Evolutionary conservation across 495 filamentous ascomycete genomes (phyloP), one percentile per base, ranked within the genome.

Genomic region (Podospora sp.): DNA sequence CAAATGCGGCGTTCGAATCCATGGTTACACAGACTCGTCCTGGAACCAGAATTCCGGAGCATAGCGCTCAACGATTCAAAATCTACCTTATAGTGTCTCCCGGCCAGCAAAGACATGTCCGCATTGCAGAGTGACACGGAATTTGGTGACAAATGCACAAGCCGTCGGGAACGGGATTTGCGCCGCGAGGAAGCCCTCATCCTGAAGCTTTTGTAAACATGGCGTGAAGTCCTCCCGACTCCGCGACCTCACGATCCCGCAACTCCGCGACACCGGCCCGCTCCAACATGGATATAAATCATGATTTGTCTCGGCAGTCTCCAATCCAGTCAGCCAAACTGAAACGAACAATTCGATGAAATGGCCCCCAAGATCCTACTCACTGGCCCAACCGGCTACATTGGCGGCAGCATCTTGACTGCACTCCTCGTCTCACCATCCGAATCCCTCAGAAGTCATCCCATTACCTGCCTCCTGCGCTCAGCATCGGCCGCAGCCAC

Each of bases 341-440:
- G 49, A 52, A 52, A 12, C 21, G 14, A 12, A 52, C 29, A 33
- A n/a, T 52, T 22, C 12, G 49, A 3, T 22, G 21, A 52, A 52
- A 52, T 52, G 49, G 49, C 49, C 29, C 53, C n/a, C n/a, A 57
- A 57, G 29, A 68, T 68, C 35, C 66, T 68, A 27, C 33, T 68
- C 27, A 64, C 66, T 12, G 66, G 66, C 33, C 60, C 66, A 35
- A 68, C 66, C 27, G 66, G 66, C 52, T 68, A 58, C 29, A 52
- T 68, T 5, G 66, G 66, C 52, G 66, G 66, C 52, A 68, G 60
- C 21, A 12, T 63, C 51, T n/a, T 68, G 20, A 50, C 62, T 52
- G 29, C 25, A 9, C 53, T 68, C 27, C 26, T 68, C 60, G 62
- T 27, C 20, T 53, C 58, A 11, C n/a, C 49, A n/a, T 58, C 62